Base-by-base conservation (phyloP, 257 asterid genomes). In the Galeopsis tetrahit region DNA sequence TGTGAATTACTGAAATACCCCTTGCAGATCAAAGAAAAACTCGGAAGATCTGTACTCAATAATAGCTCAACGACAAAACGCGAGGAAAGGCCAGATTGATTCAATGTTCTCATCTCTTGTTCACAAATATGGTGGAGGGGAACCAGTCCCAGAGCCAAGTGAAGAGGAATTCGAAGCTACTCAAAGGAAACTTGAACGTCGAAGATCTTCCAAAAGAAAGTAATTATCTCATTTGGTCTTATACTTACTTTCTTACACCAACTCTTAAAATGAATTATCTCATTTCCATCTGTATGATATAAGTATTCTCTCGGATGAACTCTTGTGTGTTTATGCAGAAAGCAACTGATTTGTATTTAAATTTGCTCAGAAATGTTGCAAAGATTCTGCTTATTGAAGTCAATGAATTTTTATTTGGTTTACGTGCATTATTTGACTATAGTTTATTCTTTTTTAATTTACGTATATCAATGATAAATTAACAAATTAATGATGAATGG, bases 151-250 rank as follows among this genome's bases (percentile, higher is more conserved):
- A 1, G 92, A 90, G 74, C 99, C 99, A 42, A 90, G 89, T 69
- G 97, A 94, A 73, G 98, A 88, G 80, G 99, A 95, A 76, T 92
- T 95, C 52, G 96, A 90, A 90, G 97, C 98, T 77, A 88, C 91
- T 72, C 85, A 85, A 36, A 77, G 40, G 63, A 95, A 76, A 74
- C 84, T 95, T 2, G 97, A 90, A 80, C 82, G 87, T 28, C 84
- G 81, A 66, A 86, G 73, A 81, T 75, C 66, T 55, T 87, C 91
- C 35, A 89, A 91, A 81, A 73, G 84, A 15, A 91, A 89, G 86
- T 79, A 81, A 79, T 33, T 59, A 66, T 7, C 31, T 40, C 42
- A 14, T 49, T 9, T 28, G 28, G 28, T 51, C 33, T 39, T 49
- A 39, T 56, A 10, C 42, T 53, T 33, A 8, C 42, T 53, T 33